Evolutionary conservation across 176 grass and related monocot genomes (phyloP).

Genomic region (Oropetium thomaeum): DNA sequence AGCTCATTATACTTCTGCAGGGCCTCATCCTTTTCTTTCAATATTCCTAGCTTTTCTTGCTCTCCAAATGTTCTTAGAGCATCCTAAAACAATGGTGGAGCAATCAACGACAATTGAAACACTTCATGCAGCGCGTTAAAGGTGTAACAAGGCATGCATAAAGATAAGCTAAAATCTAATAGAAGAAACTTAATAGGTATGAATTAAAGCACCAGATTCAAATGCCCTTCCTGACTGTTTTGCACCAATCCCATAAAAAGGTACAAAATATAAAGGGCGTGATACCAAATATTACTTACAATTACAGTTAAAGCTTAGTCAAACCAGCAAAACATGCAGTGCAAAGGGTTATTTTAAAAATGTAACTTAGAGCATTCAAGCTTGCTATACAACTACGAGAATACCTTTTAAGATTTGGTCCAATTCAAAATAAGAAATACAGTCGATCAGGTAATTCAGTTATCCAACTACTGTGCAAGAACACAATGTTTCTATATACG

Average conservation of each 20-base stretch:
- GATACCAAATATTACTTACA: not conserved
- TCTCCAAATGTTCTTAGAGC: conserved; percentile 59
- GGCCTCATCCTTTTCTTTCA: conserved; percentile 65
- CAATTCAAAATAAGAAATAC: not conserved
- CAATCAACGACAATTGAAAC: not conserved
- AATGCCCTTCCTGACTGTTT: not conserved
- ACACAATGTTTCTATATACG: not conserved
- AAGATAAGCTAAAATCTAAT: not conserved
- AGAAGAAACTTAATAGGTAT: not conserved
- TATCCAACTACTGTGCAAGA: not conserved
- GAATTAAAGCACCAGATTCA: not conserved
- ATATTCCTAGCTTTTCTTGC: conserved; percentile 67
- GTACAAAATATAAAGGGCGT: not conserved
- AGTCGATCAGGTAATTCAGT: not conserved
- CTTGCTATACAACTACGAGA: not conserved
- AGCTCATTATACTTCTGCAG: conserved; percentile 78
- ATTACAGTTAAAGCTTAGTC: not conserved
- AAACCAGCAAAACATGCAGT: not conserved
- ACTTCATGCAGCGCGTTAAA: not conserved
- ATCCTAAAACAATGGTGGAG: conserved; percentile 42
- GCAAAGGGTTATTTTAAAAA: not conserved
- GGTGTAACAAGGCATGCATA: not conserved
- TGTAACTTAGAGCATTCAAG: not conserved
- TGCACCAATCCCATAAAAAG: not conserved
- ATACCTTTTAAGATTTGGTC: not conserved